phyloP scores from a whole-genome alignment of 1,284 basidiomycete genomes.

The Trametes hirsuta region DNA sequence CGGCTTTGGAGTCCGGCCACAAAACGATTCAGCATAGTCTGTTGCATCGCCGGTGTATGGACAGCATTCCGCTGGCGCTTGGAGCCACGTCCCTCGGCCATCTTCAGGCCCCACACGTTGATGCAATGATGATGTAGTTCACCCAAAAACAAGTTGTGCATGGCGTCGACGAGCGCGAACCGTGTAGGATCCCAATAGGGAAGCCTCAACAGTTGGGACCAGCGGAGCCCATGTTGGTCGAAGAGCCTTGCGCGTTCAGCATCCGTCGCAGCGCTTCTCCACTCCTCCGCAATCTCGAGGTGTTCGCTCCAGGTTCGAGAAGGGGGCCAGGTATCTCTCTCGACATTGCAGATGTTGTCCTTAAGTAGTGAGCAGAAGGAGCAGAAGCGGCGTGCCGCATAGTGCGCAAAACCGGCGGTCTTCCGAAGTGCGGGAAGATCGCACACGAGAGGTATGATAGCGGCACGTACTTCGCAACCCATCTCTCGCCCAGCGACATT shows the following conservation, averaged over 20 bases:
- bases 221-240: constrained; percentile 36
- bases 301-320: constrained; percentile 8
- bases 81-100: background rate
- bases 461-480: constrained; percentile 17
- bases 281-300: constrained; percentile 17
- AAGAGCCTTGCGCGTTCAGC: constrained; percentile 27
- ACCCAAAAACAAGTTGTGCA: constrained; percentile 15
- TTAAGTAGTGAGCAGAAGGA: constrained; percentile 15
- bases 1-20: too few species aligned
- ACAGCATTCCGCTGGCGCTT: background rate
- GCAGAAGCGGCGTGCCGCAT: constrained; percentile 23
- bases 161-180: constrained; percentile 20
- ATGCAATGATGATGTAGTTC: constrained; percentile 9
- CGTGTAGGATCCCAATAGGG: constrained; percentile 42
- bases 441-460: constrained; percentile 23
- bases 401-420: constrained; percentile 18
- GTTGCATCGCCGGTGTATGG: background rate
- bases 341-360: constrained; percentile 12
- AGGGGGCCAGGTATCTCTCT: constrained; percentile 11
- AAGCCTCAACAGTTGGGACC: constrained; percentile 40
- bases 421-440: constrained; percentile 20
- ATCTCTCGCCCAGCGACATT: background rate
- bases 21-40: background rate
- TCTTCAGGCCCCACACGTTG: constrained; percentile 1
- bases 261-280: constrained; percentile 32